These are phyloP conservation scores for Pelargonium cotyledonis DNA, from an alignment of 441 rosid genomes.

Conservation along the genomic window DNA sequence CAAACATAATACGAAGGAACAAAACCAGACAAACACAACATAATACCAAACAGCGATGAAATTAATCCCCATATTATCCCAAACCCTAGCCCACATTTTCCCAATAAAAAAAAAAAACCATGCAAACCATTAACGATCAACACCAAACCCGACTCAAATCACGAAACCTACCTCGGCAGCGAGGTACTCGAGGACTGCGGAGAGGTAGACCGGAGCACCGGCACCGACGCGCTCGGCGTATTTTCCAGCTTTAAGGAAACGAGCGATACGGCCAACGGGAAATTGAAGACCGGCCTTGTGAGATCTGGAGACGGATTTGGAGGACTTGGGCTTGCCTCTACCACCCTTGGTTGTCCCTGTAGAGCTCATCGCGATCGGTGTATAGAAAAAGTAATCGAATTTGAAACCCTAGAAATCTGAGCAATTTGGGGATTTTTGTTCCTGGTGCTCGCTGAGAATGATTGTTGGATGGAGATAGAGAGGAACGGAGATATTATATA, in stretches of 20 bases:
- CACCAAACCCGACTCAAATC: no score
- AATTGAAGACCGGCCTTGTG: constrained; percentile 87
- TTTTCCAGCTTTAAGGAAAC: constrained; percentile 92
- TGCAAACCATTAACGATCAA: no score
- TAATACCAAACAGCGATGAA: no score
- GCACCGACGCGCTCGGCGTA: constrained; percentile 97
- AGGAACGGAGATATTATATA: background rate
- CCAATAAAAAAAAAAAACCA: no score
- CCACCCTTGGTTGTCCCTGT: no score
- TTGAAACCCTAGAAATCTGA: background rate
- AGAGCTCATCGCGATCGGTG: no score
- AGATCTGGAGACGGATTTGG: constrained; percentile 36
- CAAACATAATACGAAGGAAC: no score
- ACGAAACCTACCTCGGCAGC: constrained; percentile 63
- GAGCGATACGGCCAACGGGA: constrained; percentile 90
- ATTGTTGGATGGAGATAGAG: background rate
- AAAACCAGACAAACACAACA: no score
- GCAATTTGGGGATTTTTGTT: background rate
- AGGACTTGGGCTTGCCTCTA: constrained; percentile 14
- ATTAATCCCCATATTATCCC: no score
- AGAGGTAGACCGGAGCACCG: constrained; percentile 93
- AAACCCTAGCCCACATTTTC: no score
- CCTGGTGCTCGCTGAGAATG: background rate
- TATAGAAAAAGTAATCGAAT: no score
- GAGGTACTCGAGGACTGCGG: constrained; percentile 85